Base-by-base conservation (phyloP, 352 stramenopile genomes). In the Phytophthora europaea region DNA sequence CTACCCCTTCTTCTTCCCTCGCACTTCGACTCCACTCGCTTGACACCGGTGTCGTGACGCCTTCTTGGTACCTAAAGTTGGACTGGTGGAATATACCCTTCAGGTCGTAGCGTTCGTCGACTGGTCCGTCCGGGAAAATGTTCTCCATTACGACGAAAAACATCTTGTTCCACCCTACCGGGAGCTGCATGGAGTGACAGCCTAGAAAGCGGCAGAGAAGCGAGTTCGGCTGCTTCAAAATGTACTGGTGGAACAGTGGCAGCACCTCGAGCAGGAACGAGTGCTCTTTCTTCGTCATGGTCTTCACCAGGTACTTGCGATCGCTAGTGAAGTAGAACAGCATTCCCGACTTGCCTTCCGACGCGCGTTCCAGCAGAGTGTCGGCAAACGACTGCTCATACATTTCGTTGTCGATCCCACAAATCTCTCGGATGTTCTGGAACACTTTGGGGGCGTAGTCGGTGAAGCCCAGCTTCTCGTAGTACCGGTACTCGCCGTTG, bases 121-220 rank as follows among this genome's bases (percentile, higher is more conserved):
- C 84, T 0, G 84, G 82, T 16, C 87, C 85, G 64, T 93, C 85
- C 2, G 86, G 80, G 65, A 95, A 93, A 18, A 95, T 91, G 66
- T 96, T 96, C 50, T 96, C 88, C 89, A 96, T 96, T 40, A 95
- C 89, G 34, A 96, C 78, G 67, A 96, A 96, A 75, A 96, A 96
- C 88, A 96, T 96, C 43, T 92, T 93, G 81, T 96, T 95, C 89
- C 89, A 96, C 5, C 89, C 89, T 0, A 96, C 89, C 2, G 89
- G 89, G n/a, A 96, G 80, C 67, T 96, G 89, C 89, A 96, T 96
- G 54, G 88, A 95, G 65, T 96, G 89, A 34, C 89, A 96, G 28
- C 89, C 89, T 9, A 96, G 76, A 55, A 94, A 94, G 3, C 89
- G 87, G 31, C 88, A 94, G 48, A 96, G 78, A 12, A 96, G 78